Evolutionary conservation across 257 asterid species (phyloP).

Genomic region (Solanum chilense): DNA sequence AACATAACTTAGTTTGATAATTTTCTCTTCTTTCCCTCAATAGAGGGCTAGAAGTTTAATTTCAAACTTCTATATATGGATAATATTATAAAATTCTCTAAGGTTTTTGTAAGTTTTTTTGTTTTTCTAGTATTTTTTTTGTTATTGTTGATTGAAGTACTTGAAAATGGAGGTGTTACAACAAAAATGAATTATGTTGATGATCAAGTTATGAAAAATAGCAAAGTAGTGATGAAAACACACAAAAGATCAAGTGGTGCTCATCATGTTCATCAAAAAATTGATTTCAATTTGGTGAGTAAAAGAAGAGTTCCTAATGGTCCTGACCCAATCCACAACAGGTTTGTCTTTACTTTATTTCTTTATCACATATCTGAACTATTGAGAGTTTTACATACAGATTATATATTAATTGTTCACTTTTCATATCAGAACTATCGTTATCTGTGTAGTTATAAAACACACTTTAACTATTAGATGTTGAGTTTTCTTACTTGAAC

Average conservation of each 20-base stretch:
- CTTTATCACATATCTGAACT: background rate
- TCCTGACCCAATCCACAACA: slow-evolving; percentile 88
- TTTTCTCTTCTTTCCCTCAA: background rate
- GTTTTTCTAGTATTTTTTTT: slow-evolving; percentile 17
- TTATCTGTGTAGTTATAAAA: background rate
- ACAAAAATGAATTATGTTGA: background rate
- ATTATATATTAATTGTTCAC: background rate
- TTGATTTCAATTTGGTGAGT: slow-evolving; percentile 31
- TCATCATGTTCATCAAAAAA: background rate
- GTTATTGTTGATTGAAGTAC: slow-evolving; percentile 18
- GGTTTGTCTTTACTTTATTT: slow-evolving; percentile 17
- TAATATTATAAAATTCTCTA: slow-evolving; percentile 4
- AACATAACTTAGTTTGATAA: background rate
- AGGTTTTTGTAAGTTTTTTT: slow-evolving; percentile 16
- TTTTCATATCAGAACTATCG: background rate
- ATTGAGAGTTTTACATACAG: accelerated
- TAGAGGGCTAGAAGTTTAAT: background rate
- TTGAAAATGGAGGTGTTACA: slow-evolving; percentile 2
- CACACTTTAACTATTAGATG: background rate
- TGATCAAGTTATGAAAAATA: slow-evolving; percentile 1
- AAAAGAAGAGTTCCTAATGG: slow-evolving; percentile 82
- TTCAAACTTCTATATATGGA: slow-evolving; percentile 5
- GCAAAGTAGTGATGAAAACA: background rate
- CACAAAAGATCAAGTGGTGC: background rate
- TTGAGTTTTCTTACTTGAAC: background rate